These are phyloP conservation scores for Eucalyptus urophylla DNA, from an alignment of 345 rosid species.

Conservation along the genomic window DNA sequence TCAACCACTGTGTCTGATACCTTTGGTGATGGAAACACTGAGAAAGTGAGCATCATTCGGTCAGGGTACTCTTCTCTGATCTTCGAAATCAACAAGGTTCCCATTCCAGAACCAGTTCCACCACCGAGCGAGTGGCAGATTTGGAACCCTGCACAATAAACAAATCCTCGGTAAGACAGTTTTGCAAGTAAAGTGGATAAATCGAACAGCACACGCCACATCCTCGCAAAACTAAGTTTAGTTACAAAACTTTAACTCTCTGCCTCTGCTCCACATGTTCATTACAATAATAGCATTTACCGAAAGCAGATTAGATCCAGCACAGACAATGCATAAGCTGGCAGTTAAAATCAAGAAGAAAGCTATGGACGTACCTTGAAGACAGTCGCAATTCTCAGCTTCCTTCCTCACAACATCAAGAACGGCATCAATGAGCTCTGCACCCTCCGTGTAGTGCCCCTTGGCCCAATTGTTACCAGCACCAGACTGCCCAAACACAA, in stretches of 20 bases:
- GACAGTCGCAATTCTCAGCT: conserved; percentile 23
- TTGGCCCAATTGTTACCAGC: conserved; percentile 22
- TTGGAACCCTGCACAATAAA: conserved; percentile 9
- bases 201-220: neutral
- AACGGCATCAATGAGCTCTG: conserved; percentile 18
- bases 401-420: conserved; percentile 25
- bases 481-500: conserved; percentile 18
- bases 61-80: conserved; percentile 22
- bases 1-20: conserved; percentile 18
- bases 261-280: neutral
- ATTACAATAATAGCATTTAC: neutral
- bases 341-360: neutral
- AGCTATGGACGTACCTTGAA: conserved; percentile 4
- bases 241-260: neutral
- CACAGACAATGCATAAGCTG: neutral
- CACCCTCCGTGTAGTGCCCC: conserved; percentile 21
- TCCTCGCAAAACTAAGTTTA: neutral
- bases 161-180: neutral
- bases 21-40: conserved; percentile 22
- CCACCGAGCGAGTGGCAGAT: conserved; percentile 21
- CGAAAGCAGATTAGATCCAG: neutral
- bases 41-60: conserved; percentile 22
- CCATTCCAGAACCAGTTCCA: conserved; percentile 23
- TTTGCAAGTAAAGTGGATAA: neutral
- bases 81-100: conserved; percentile 14